Percentiles rank a stretch among this genome's conserved stretches.
These are phyloP conservation scores for Coemansia sp. DNA, from an alignment of 192 early-diverging fungal species.

Conservation along the genomic window DNA sequence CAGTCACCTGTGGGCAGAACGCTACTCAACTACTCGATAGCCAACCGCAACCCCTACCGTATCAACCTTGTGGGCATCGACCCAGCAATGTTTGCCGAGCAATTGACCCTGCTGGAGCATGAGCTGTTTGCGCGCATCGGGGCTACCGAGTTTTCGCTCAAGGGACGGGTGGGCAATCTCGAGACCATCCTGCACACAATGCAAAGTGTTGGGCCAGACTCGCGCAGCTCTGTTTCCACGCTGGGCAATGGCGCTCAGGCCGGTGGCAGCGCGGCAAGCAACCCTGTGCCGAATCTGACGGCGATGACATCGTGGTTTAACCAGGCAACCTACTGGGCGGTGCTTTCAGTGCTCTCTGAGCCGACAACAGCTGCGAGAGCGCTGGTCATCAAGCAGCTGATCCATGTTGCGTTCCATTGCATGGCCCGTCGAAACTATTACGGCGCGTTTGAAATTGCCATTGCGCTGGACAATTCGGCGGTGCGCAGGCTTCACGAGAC, in stretches of 20 bases:
- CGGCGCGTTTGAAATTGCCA: constrained; percentile 57
- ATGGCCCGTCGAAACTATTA: constrained; percentile 57
- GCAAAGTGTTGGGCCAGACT: constrained; percentile 35
- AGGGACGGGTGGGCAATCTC: constrained; percentile 50
- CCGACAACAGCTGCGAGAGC: constrained; percentile 46
- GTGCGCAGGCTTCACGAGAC: constrained; percentile 55
- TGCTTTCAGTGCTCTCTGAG: constrained; percentile 48
- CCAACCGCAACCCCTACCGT: constrained; percentile 53
- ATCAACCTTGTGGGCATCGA: constrained; percentile 55
- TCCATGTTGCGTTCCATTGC: constrained; percentile 57
- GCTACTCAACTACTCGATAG: constrained; percentile 49
- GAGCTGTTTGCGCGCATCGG: constrained; percentile 65
- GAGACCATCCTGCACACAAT: constrained; percentile 54
- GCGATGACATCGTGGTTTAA: constrained; percentile 59
- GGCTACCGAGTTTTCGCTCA: constrained; percentile 66
- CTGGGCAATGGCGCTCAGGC: constrained; percentile 15
- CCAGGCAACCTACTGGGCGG: constrained; percentile 58
- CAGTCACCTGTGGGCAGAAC: constrained; percentile 49
- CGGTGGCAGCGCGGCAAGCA: constrained; percentile 10
- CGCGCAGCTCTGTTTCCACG: constrained; percentile 29
- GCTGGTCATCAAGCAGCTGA: constrained; percentile 50
- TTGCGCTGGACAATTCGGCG: constrained; percentile 54
- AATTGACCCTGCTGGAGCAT: constrained; percentile 78
- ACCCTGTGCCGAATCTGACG: constrained; percentile 52
- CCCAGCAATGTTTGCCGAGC: constrained; percentile 67